A percentile compares a stretch with the other conserved stretches of the same genome.
These are phyloP conservation scores for Chaetomiaceae sp. DNA, from an alignment of 2,329 filamentous ascomycete genomes.

Conservation along the genomic window DNA sequence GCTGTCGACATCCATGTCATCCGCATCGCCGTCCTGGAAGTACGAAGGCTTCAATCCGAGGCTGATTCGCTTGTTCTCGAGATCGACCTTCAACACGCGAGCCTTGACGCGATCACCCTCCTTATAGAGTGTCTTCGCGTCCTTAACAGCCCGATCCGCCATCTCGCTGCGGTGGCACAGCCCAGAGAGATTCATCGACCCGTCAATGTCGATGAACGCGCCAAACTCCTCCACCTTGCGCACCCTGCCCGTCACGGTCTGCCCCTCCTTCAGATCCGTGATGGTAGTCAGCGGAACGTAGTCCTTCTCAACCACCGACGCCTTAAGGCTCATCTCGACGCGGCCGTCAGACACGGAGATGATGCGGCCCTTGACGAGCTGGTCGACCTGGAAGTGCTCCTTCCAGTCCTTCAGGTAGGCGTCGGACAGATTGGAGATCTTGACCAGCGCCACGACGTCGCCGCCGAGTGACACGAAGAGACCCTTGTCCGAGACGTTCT, in stretches of 20 bases:
- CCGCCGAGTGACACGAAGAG: conserved; percentile 82
- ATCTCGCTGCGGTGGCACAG: conserved; percentile 91
- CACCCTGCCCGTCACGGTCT: conserved; percentile 83
- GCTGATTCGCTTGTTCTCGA: conserved; percentile 71
- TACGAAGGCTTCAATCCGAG: conserved; percentile 93
- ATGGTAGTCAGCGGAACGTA: conserved; percentile 71
- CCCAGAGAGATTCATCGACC: conserved; percentile 83
- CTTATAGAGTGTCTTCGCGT: conserved; percentile 84
- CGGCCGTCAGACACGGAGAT: conserved; percentile 65
- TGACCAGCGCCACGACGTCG: conserved; percentile 74
- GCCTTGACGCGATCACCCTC: conserved; percentile 94
- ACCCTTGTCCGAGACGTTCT: conserved; percentile 83
- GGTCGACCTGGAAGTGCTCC: conserved; percentile 77
- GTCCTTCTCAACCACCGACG: conserved; percentile 74
- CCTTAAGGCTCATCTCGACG: conserved; percentile 81
- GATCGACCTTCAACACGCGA: conserved; percentile 74
- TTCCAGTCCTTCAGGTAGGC: conserved; percentile 95
- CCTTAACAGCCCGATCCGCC: conserved; percentile 74
- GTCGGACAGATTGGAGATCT: conserved; percentile 85
- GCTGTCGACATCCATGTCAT: conserved; percentile 38
- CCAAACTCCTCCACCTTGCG: conserved; percentile 94
- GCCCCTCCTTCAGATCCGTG: conserved; percentile 71
- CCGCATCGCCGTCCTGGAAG: conserved; percentile 61
- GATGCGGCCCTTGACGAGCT: conserved; percentile 85
- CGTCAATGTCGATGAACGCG: conserved; percentile 87